These are phyloP conservation scores for Flaveria bidentis DNA, from an alignment of 129 eudicot genomes.

Conservation along the genomic window DNA sequence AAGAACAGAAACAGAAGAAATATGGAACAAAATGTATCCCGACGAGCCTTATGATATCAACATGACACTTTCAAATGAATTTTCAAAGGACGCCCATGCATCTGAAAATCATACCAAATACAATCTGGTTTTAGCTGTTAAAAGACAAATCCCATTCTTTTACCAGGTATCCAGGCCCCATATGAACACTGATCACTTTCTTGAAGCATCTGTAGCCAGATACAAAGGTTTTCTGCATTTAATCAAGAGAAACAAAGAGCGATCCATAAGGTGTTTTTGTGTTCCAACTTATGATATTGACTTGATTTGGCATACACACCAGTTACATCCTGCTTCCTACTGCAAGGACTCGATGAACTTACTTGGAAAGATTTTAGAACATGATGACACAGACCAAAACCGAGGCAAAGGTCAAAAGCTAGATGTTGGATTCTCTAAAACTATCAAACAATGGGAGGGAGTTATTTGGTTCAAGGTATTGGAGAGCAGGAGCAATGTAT, in stretches of 20 bases:
- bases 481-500: conserved; percentile 97
- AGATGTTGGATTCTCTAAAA: conserved; percentile 77
- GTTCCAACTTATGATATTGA: conserved; percentile 98
- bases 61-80: conserved; percentile 24
- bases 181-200: conserved; percentile 54
- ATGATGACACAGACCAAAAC: conserved; percentile 92
- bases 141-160: conserved; percentile 75
- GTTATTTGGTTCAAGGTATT: conserved; percentile 75
- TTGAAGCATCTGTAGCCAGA: conserved; percentile 82
- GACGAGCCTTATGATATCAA: conserved; percentile 60
- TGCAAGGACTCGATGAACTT: conserved; percentile 53
- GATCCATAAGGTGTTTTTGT: conserved; percentile 59
- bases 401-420: conserved; percentile 80
- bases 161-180: conserved; percentile 84
- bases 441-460: conserved; percentile 85
- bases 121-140: conserved; percentile 67
- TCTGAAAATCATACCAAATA: conserved; percentile 56
- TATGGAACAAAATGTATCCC: conserved; percentile 66
- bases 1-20: conserved; percentile 52
- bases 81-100: conserved; percentile 10
- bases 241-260: conserved; percentile 80
- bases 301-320: conserved; percentile 98
- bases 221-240: conserved; percentile 90
- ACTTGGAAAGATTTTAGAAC: conserved; percentile 81
- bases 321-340: conserved; percentile 80